phyloP scores from a whole-genome alignment of 169 alveolate genomes.

The Plasmodium relictum region DNA sequence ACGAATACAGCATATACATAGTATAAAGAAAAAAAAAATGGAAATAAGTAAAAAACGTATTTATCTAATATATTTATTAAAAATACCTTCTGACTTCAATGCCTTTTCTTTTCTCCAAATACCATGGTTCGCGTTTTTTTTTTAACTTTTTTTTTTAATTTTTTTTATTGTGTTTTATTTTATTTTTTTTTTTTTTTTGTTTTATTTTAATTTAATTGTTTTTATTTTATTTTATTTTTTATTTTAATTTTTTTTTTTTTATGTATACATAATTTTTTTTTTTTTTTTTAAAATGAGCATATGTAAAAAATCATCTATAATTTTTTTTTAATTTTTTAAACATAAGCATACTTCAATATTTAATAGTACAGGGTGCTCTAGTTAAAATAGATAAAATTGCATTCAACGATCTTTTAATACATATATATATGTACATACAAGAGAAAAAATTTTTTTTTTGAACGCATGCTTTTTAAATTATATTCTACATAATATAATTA shows the following conservation, averaged over 20 bases:
- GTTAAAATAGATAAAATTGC: conserved; percentile 18
- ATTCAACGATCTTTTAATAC: conserved; percentile 5
- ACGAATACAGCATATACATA: too few species aligned
- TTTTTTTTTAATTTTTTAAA: too few species aligned
- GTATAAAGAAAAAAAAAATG: too few species aligned
- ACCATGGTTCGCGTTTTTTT: conserved; percentile 74
- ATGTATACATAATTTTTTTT: conserved; percentile 1
- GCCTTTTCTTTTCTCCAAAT: conserved; percentile 61
- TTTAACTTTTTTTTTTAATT: conserved; percentile 18
- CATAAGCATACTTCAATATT: neutral
- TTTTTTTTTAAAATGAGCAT: conserved; percentile 7
- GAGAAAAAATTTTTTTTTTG: neutral
- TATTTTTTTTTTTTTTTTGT: neutral
- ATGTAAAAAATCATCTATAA: neutral
- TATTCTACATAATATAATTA: too few species aligned
- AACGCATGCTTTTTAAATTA: too few species aligned
- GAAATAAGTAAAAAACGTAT: neutral
- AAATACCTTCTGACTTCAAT: conserved; percentile 61
- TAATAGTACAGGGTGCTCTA: conserved; percentile 6
- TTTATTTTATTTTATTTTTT: conserved; percentile 1
- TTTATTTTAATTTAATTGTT: neutral
- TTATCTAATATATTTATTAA: neutral
- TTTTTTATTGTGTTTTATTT: conserved; percentile 1
- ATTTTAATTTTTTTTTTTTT: conserved; percentile 14
- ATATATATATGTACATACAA: conserved; percentile 13